Evolutionary conservation across 2,329 filamentous ascomycete species (phyloP), one percentile per base, ranked within the genome.

Genomic region (Xylaria sp.): DNA sequence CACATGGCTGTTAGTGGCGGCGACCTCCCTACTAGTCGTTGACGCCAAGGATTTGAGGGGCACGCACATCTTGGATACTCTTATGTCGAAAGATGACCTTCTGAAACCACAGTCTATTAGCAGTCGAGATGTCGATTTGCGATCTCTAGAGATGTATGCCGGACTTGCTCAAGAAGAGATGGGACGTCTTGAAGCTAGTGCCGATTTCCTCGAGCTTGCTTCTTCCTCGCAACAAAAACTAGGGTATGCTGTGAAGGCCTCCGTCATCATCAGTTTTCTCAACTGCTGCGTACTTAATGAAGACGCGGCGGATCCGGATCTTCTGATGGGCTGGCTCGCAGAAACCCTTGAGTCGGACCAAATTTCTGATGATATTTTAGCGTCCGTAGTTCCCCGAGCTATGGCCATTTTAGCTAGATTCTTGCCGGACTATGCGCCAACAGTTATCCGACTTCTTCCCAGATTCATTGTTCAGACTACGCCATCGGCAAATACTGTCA

Each of bases 391-490:
- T 4, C 85, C 99, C 62, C 93, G 92, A 78, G 91, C 90, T 59
- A 89, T 98, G 84, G 93, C 94, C 5, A 85, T 98, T 56, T 85
- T 97, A 25, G 94, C 94, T 65, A 91, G 90, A 74, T 85, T 93
- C 37, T 92, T 91, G 10, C 89, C 92, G 6, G 84, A 88, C 2
- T 91, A 91, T 73, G 93, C 94, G 13, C 89, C 93, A 1, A 90
- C 85, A 69, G 88, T 97, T 63, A 94, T 92, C 75, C 90, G 93
- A 39, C 88, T 94, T 20, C 85, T 99, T 51, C 91, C 97, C 52
- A 89, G 93, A 51, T 94, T 97, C 74, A 93, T 99, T 68, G 93
- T 98, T 0, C 94, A 97, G 78, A 91, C 92, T 64, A 88, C 90
- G 23, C 89, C 93, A 44, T 88, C 89, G 65, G 87, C 89, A 18